Evolutionary conservation across 805 yeast species (phyloP), one percentile per base, ranked within the genome.

Genomic region (Teunomyces atbi): DNA sequence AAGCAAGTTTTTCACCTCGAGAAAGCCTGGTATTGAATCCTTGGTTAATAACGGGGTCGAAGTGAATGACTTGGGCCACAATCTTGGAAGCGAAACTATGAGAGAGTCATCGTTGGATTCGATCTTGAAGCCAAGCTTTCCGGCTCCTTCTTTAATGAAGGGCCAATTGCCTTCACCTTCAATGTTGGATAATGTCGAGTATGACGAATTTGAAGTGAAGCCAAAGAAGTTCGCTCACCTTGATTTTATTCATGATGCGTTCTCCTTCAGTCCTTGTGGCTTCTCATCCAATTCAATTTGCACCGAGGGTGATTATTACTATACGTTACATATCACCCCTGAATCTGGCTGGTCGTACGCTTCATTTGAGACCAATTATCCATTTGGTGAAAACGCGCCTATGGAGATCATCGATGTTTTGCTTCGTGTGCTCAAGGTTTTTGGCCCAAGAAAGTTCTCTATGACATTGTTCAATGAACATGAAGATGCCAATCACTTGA

Each of bases 291-390:
- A 92, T 65, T 84, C 95, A 15, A 73, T 91, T 32, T 64, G 86
- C 38, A 78, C 74, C 35, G 48, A 53, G 16, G 72, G 65, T 7
- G 68, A 66, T 16, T 75, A 78, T 55, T 81, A 81, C 59, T 86
- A 86, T 61, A 92, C 97, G 6, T 73, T 91, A 48, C 98, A 94
- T 62, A 87, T 94, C 35, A 94, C 99, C 0, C 98, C 98, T 0
- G 98, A 94, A 62, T 63, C 74, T 18, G 96, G 92, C 30, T 92
- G 95, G 89, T 89, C 97, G 4, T 92, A 92, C 66, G 98, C 98
- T 4, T 87, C 96, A 7, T 94, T 94, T 65, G 98, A 94, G 64
- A 83, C 97, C 16, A 92, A 89, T 64, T 88, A 83, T 34, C 84
- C 86, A 6, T 72, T 72, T 42, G 69, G 79, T 8, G 55, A 52